Percentiles rank a stretch among this genome's conserved stretches.
These are phyloP conservation scores for Metschnikowia kunwiensis DNA, from an alignment of 805 yeast genomes.

Conservation along the genomic window DNA sequence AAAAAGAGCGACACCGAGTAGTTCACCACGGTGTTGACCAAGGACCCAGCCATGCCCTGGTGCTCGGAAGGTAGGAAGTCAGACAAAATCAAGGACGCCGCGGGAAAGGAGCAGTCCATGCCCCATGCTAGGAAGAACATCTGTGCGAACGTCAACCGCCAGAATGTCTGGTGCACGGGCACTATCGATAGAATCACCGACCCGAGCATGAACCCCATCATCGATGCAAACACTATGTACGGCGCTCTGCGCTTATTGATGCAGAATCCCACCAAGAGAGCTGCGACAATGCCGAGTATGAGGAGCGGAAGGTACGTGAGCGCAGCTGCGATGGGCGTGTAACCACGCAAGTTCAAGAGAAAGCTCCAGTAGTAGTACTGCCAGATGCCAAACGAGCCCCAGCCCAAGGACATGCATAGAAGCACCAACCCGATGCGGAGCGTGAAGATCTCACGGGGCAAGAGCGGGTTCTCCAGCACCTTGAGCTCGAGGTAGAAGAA, in stretches of 20 bases:
- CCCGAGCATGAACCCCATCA: slow-evolving; percentile 55
- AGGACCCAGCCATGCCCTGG: slow-evolving; percentile 78
- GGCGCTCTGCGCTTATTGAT: slow-evolving; percentile 49
- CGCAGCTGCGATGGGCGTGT: slow-evolving; percentile 31
- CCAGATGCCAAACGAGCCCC: slow-evolving; percentile 80
- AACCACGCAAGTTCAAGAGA: slow-evolving; percentile 47
- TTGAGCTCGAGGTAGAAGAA: slow-evolving; percentile 52
- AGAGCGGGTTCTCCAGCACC: slow-evolving; percentile 46
- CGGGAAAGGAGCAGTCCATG: slow-evolving; percentile 77
- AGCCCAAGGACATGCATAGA: slow-evolving; percentile 54
- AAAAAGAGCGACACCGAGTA: slow-evolving; percentile 68
- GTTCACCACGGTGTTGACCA: slow-evolving; percentile 67
- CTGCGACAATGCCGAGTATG: slow-evolving; percentile 55
- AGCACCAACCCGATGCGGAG: slow-evolving; percentile 48
- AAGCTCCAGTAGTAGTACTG: slow-evolving; percentile 59
- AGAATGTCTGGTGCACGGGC: slow-evolving; percentile 60
- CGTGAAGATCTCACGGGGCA: slow-evolving; percentile 51
- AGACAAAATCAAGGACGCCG: slow-evolving; percentile 62
- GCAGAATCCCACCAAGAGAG: slow-evolving; percentile 48
- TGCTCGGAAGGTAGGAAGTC: slow-evolving; percentile 56
- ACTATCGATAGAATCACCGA: slow-evolving; percentile 49
- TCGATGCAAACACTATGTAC: slow-evolving; percentile 47
- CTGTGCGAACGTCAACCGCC: slow-evolving; percentile 54
- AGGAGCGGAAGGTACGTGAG: slow-evolving; percentile 47
- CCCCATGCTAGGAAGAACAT: slow-evolving; percentile 62